Percentiles rank a stretch among this genome's conserved stretches.
Conservation (phyloP, 768 basidiomycete species). For the Coprinellus micaceus region DNA sequence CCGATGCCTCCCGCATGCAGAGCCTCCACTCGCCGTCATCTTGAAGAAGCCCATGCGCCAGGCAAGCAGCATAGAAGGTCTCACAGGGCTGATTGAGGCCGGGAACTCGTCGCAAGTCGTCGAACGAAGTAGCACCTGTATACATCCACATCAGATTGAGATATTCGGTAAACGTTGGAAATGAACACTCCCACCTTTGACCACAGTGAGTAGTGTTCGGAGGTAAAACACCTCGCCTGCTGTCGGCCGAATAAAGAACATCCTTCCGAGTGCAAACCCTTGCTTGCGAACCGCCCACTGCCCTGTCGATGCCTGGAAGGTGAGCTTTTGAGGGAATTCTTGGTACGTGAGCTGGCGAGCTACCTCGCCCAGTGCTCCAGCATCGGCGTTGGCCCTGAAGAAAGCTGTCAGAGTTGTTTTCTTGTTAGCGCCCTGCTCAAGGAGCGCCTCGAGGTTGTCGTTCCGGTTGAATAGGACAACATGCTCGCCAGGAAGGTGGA, state of each 20-base stretch:
- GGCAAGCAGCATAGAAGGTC: constrained; percentile 39
- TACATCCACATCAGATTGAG: too few relatives aligned
- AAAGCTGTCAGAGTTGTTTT: constrained; percentile 27
- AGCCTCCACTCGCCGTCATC: constrained; percentile 44
- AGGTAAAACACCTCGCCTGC: constrained; percentile 40
- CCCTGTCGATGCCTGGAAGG: constrained; percentile 6
- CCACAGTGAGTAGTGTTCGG: constrained; percentile 34
- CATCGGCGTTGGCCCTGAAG: constrained; percentile 28
- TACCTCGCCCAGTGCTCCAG: neutral
- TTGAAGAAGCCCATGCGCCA: constrained; percentile 39
- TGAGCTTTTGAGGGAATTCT: constrained; percentile 29
- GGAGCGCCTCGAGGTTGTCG: constrained; percentile 23
- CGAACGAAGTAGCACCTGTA: constrained; percentile 29
- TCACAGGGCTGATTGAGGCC: constrained; percentile 17
- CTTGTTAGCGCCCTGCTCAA: constrained; percentile 6
- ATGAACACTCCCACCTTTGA: too few relatives aligned
- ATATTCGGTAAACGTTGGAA: too few relatives aligned
- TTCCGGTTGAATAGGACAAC: constrained; percentile 30
- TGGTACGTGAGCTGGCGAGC: constrained; percentile 23
- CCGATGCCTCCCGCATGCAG: constrained; percentile 36
- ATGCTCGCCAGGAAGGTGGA: constrained; percentile 43
- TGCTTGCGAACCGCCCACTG: constrained; percentile 27
- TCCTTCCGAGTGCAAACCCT: constrained; percentile 35
- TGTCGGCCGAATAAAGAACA: constrained; percentile 36
- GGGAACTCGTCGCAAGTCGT: constrained; percentile 17